Evolutionary conservation across 345 rosid genomes (phyloP).

Genomic region (Salix koriyanagi): DNA sequence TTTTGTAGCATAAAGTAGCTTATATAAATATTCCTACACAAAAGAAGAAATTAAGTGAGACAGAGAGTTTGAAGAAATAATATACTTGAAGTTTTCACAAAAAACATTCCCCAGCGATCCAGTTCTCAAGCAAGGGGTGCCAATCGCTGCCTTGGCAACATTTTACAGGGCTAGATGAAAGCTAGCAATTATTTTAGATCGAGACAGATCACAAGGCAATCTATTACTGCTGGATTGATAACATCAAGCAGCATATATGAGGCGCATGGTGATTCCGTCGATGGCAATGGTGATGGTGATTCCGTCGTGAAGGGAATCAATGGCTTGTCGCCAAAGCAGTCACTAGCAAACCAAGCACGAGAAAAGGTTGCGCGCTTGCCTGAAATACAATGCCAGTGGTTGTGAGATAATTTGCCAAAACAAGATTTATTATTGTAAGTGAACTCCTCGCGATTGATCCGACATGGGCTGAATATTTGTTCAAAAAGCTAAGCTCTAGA

Average conservation of each 20-base stretch:
- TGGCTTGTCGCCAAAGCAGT: slow-evolving; percentile 92
- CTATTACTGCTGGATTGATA: background rate
- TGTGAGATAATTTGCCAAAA: background rate
- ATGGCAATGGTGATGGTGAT: no score
- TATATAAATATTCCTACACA: no score
- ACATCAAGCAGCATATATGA: background rate
- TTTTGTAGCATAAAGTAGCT: no score
- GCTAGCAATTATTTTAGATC: background rate
- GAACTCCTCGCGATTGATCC: background rate
- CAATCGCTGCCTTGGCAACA: background rate
- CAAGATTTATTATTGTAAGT: background rate
- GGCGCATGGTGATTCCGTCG: no score
- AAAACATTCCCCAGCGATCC: background rate
- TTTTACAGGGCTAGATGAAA: background rate
- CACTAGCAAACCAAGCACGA: slow-evolving; percentile 83
- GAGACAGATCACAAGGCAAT: background rate
- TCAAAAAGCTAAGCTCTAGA: background rate
- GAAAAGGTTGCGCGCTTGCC: slow-evolving; percentile 98
- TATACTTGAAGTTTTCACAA: no score
- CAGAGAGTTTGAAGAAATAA: no score
- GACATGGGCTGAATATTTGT: background rate
- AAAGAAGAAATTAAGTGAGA: no score
- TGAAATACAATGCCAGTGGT: slow-evolving; percentile 20
- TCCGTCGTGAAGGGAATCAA: slow-evolving; percentile 17
- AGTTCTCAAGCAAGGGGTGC: background rate